phyloP scores from a whole-genome alignment of 176 grass and related monocot species.

The Oryza meyeriana region DNA sequence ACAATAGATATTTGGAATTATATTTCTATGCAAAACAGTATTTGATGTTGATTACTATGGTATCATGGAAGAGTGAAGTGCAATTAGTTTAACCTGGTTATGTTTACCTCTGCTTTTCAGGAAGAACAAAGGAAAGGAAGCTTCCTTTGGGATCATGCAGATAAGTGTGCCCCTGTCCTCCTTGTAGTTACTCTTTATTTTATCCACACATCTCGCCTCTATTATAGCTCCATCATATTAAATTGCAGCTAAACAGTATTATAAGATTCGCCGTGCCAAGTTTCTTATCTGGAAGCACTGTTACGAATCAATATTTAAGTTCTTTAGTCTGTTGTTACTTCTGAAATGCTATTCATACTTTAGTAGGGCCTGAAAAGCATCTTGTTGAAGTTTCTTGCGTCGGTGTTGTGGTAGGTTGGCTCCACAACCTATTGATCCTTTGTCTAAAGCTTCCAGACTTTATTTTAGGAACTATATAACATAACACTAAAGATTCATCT shows the following conservation, averaged over 20 bases:
- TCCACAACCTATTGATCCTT: constrained; percentile 20
- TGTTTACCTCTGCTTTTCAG: constrained; percentile 37
- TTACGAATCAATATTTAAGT: constrained; percentile 12
- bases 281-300: constrained; percentile 41
- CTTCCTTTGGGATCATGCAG: constrained; percentile 41
- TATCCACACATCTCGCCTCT: constrained; percentile 6
- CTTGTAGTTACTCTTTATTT: constrained; percentile 16
- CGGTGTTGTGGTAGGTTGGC: constrained; percentile 4
- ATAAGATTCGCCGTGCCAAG: constrained; percentile 31
- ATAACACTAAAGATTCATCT: constrained; percentile 31
- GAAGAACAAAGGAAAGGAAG: constrained; percentile 44
- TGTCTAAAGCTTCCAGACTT: constrained; percentile 17
- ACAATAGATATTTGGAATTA: background rate
- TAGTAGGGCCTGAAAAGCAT: constrained; percentile 27
- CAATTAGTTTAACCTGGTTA: constrained; percentile 20
- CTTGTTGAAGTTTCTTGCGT: constrained; percentile 23
- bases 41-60: constrained; percentile 28
- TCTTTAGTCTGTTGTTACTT: constrained; percentile 4
- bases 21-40: background rate
- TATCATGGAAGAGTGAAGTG: constrained; percentile 24
- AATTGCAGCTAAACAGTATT: constrained; percentile 23
- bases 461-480: constrained; percentile 17
- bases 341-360: constrained; percentile 26
- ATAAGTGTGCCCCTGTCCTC: background rate
- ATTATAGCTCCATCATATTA: constrained; percentile 33